phyloP scores from a whole-genome alignment of 2,329 filamentous ascomycete genomes.

The Leptoxyphium fumago region DNA sequence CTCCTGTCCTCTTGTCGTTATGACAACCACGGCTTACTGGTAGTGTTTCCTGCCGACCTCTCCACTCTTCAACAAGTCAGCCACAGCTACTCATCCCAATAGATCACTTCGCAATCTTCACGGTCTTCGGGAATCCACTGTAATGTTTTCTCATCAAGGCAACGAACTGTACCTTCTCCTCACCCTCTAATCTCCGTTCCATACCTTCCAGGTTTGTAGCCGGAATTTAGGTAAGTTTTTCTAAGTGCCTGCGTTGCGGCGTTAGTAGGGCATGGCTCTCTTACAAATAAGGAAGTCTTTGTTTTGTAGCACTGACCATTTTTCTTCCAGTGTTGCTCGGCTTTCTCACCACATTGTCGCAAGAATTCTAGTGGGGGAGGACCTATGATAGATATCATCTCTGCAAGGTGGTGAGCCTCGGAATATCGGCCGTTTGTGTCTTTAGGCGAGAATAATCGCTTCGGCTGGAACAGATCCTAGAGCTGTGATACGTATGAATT shows the following conservation, averaged over 20 bases:
- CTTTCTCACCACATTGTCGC: constrained; percentile 2
- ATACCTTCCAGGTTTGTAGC: constrained; percentile 4
- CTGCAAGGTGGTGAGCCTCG: constrained; percentile 12
- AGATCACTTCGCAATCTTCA: constrained; percentile 9
- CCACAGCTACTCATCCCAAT: constrained; percentile 13
- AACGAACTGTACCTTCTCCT: constrained; percentile 17
- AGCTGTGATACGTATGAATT: constrained; percentile 10
- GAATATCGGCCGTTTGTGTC: constrained; percentile 13
- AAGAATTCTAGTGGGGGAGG: constrained; percentile 14
- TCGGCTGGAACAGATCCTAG: constrained; percentile 24
- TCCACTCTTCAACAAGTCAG: constrained; percentile 12
- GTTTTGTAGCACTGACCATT: neutral
- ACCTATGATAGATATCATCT: constrained; percentile 13
- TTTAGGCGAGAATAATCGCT: constrained; percentile 17
- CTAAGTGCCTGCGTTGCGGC: constrained; percentile 10
- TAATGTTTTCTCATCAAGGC: constrained; percentile 21
- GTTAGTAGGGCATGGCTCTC: neutral
- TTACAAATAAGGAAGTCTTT: neutral
- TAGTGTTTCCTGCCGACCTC: no score
- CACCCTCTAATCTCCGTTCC: constrained; percentile 11
- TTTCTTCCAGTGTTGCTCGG: neutral
- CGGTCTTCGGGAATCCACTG: constrained; percentile 23
- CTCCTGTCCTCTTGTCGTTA: no score
- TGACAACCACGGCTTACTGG: no score
- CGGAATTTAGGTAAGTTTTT: constrained; percentile 8